Evolutionary conservation across 768 basidiomycete genomes (phyloP).

Genomic region (Trametes maxima): DNA sequence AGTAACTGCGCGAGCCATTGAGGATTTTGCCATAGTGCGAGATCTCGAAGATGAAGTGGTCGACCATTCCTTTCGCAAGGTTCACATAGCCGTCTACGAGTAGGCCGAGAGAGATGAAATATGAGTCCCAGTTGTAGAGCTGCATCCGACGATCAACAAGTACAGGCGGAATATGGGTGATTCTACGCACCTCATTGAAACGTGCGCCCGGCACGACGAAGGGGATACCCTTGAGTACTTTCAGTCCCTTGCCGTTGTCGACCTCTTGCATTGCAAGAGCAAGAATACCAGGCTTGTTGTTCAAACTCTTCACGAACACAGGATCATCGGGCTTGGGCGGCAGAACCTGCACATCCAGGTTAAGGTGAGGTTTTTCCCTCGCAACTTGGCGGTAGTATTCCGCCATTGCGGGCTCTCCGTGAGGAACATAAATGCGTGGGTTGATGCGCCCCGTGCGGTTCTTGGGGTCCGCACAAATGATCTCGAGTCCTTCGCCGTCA

Average conservation of each 20-base stretch:
- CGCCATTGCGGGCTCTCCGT: conserved; percentile 91
- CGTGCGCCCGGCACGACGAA: conserved; percentile 97
- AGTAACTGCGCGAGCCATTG: conserved; percentile 94
- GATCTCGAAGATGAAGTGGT: conserved; percentile 99
- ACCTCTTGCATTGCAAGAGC: conserved; percentile 95
- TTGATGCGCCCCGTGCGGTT: conserved; percentile 90
- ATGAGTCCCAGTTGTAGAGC: conserved; percentile 96
- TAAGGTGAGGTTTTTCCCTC: conserved; percentile 89
- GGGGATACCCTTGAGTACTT: conserved; percentile 88
- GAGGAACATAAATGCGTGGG: conserved; percentile 93
- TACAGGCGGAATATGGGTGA: neutral
- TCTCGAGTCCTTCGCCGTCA: conserved; percentile 95
- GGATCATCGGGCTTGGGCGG: conserved; percentile 88
- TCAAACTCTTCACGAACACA: conserved; percentile 86
- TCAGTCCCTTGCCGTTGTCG: conserved; percentile 75
- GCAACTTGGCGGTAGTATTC: conserved; percentile 95
- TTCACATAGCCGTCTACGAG: conserved; percentile 92
- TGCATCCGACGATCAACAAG: conserved; percentile 31
- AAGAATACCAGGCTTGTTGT: conserved; percentile 91
- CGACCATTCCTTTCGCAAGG: conserved; percentile 97
- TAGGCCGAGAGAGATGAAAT: conserved; percentile 91
- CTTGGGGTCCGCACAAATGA: conserved; percentile 97
- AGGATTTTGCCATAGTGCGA: conserved; percentile 96
- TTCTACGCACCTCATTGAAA: conserved; percentile 75
- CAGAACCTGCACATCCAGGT: conserved; percentile 89